These are phyloP conservation scores for Suillus subalutaceus DNA, from an alignment of 768 basidiomycete species.

Conservation along the genomic window DNA sequence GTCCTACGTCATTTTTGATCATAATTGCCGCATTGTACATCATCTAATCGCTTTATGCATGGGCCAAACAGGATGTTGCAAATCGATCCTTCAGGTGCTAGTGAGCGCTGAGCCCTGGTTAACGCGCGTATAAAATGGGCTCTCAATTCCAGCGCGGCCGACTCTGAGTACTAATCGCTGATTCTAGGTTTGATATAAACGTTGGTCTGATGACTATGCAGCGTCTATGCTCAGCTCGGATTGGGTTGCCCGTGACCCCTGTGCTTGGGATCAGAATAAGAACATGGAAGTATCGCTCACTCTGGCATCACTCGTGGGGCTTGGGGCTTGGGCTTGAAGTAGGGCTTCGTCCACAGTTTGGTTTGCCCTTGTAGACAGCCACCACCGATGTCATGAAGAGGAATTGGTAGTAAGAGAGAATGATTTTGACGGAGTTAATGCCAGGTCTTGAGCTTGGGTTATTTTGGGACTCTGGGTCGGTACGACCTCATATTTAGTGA, in stretches of 20 bases:
- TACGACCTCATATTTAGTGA: background rate
- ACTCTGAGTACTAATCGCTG: background rate
- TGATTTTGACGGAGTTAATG: background rate
- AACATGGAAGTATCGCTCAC: background rate
- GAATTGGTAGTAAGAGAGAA: background rate
- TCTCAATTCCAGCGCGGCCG: background rate
- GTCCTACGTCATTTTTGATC: background rate
- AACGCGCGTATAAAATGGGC: background rate
- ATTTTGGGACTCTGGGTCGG: background rate
- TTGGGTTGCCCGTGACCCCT: background rate
- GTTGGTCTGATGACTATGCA: background rate
- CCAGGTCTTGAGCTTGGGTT: background rate
- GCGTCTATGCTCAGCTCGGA: background rate
- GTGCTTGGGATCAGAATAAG: background rate
- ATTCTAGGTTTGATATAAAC: background rate
- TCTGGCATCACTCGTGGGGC: background rate
- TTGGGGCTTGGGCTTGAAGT: too few species aligned
- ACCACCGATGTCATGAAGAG: background rate
- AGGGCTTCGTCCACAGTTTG: background rate
- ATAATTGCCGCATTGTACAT: background rate
- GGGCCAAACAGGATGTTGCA: background rate
- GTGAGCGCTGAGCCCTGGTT: background rate
- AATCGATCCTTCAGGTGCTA: background rate
- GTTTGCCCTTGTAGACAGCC: background rate
- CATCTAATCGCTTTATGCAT: conserved; percentile 1